Percentiles rank a stretch among this genome's conserved stretches.
phyloP scores from a whole-genome alignment of 2,329 filamentous ascomycete species.

The Bipolaris cookei region DNA sequence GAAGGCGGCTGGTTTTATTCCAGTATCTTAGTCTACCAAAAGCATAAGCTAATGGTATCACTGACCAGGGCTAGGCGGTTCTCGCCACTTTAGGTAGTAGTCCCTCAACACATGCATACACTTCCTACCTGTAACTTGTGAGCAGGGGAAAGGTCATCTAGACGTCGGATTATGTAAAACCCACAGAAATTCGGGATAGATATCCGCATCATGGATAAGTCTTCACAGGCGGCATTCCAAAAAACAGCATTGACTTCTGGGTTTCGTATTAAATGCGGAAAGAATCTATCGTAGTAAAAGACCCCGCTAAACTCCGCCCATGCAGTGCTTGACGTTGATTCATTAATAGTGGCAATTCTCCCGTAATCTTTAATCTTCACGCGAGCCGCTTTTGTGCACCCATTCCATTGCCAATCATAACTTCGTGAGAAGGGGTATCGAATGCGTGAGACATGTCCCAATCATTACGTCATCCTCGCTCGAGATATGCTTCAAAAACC shows the following conservation, averaged over 20 bases:
- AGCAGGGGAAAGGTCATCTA: not conserved
- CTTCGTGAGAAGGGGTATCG: slow-evolving; percentile 11
- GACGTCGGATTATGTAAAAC: not conserved
- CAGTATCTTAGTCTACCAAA: too few species aligned
- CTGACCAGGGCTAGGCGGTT: not conserved
- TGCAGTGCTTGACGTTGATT: slow-evolving; percentile 12
- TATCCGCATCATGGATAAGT: not conserved
- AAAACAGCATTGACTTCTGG: not conserved
- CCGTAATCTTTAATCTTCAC: not conserved
- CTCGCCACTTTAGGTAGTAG: not conserved
- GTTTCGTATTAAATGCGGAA: slow-evolving; percentile 5
- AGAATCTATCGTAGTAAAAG: slow-evolving; percentile 6
- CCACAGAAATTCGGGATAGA: not conserved
- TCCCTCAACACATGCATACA: not conserved
- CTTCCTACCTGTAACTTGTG: not conserved
- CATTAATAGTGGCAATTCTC: slow-evolving; percentile 1
- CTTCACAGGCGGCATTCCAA: not conserved
- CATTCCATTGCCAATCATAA: slow-evolving; percentile 6
- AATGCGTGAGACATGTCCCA: slow-evolving; percentile 6
- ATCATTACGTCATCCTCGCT: slow-evolving; percentile 3
- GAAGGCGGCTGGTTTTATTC: too few species aligned
- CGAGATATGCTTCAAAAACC: not conserved
- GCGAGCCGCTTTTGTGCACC: not conserved
- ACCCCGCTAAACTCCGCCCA: slow-evolving; percentile 8
- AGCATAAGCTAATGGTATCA: not conserved